phyloP scores from a whole-genome alignment of 495 filamentous ascomycete species.

The Neurospora sp. region DNA sequence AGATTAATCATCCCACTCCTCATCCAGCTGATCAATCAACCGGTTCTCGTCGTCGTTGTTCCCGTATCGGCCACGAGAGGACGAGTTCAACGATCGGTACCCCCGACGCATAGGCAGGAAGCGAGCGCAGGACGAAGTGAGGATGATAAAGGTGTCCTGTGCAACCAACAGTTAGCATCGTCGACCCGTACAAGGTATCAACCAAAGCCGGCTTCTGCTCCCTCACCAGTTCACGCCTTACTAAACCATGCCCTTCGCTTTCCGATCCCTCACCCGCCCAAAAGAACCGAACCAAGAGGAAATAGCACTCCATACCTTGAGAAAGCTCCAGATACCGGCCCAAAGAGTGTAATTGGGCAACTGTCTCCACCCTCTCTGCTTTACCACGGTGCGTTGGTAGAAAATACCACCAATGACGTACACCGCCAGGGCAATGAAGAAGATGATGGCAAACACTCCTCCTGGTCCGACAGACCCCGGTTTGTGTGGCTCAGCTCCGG shows the following conservation, averaged over 20 bases:
- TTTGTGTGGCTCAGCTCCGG: slow-evolving; percentile 47
- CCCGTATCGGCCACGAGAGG: slow-evolving; percentile 33
- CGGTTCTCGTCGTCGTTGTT: slow-evolving; percentile 78
- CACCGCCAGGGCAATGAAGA: slow-evolving; percentile 68
- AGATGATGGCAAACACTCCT: slow-evolving; percentile 90
- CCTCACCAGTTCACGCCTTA: not conserved
- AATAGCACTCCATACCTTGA: slow-evolving; percentile 48
- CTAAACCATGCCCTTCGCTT: not conserved
- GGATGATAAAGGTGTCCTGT: slow-evolving; percentile 75
- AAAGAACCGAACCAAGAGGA: not conserved
- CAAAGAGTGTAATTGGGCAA: slow-evolving; percentile 90
- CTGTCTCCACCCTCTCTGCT: slow-evolving; percentile 91
- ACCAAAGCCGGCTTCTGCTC: not conserved
- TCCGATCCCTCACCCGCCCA: not conserved
- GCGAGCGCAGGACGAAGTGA: slow-evolving; percentile 63
- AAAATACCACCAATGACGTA: slow-evolving; percentile 90
- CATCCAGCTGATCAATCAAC: slow-evolving; percentile 91
- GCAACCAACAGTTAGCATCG: slow-evolving; percentile 3
- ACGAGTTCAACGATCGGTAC: slow-evolving; percentile 48
- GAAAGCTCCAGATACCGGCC: slow-evolving; percentile 75
- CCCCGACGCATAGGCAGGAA: slow-evolving; percentile 53
- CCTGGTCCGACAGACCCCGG: slow-evolving; percentile 65
- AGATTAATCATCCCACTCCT: slow-evolving; percentile 63
- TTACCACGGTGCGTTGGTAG: slow-evolving; percentile 90
- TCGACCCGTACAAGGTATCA: not conserved